Evolutionary conservation across 345 rosid species (phyloP).

Genomic region (Gossypium ekmanianum): DNA sequence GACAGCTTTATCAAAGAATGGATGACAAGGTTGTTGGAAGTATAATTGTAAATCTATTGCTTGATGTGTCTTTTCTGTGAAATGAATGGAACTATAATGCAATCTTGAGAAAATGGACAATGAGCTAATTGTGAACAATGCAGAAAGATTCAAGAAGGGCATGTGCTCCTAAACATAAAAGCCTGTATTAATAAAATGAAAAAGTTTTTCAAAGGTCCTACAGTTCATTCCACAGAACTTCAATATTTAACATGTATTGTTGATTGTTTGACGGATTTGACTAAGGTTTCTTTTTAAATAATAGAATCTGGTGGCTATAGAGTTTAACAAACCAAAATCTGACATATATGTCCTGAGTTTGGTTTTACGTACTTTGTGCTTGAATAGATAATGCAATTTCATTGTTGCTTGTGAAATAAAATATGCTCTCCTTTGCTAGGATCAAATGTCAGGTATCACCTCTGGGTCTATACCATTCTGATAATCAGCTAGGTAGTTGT

Average conservation of each 20-base stretch:
- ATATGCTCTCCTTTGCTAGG: not conserved
- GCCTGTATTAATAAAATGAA: not conserved
- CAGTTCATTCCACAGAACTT: not conserved
- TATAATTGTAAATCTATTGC: not conserved
- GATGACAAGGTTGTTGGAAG: not conserved
- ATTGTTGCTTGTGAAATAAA: not conserved
- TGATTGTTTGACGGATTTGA: not conserved
- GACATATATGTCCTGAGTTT: not conserved
- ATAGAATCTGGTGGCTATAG: not conserved
- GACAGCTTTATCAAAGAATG: not conserved
- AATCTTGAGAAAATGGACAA: not conserved
- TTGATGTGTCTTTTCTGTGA: not conserved
- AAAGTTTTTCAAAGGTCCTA: not conserved
- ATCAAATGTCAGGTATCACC: not conserved
- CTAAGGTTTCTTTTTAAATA: not conserved
- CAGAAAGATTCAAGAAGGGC: not conserved
- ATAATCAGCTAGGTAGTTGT: not conserved
- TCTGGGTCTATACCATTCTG: not conserved
- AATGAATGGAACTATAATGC: not conserved
- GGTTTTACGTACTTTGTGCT: not conserved
- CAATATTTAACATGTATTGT: not conserved
- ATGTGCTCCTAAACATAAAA: constrained; percentile 6
- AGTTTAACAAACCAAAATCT: not conserved
- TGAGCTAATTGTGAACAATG: not conserved
- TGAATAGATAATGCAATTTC: not conserved